Base-by-base conservation (phyloP, 202 grass and related monocot species). In the Alloteropsis angusta region DNA sequence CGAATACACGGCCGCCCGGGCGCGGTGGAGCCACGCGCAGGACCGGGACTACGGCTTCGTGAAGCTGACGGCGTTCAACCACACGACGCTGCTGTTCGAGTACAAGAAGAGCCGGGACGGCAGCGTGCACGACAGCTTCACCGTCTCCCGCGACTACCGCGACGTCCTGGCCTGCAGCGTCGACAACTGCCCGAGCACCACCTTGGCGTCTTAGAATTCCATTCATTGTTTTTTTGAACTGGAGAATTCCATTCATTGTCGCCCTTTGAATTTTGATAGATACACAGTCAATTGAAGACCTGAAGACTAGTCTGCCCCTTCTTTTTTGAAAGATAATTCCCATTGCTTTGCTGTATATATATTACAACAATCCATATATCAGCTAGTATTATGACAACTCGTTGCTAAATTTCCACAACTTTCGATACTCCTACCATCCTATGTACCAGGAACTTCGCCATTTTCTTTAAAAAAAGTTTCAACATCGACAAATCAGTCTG, bases 51-150 rank as follows among this genome's bases (percentile, higher is more conserved):
- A 65, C 43, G 92, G 96, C 43, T 99, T 93, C 75, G 84, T 82
- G 9, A 99, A 95, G 74, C 71, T 99, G 39, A 89, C 92, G 25
- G 92, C 86, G 23, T 93, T 95, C 80, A 98, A 95, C 84, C 89
- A 93, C 73, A 87, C 92, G 30, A 85, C 84, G n/a, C 86, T 98
- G 60, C 74, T 93, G 71, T 67, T 99, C 8, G 96, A 99, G 89
- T 95, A 99, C 79, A 91, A 80, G 66, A 92, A 64, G 92, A 95
- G 92, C 86, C 80, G 96, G 41, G 88, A 95, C 28, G 96, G 88
- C 65, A 55, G 78, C 50, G 90, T 99, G 49, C 82, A 69, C 72
- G 96, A 95, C 83, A 60, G 78, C 77, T 98, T 98, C 80, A 84
- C 85, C 18, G 82, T 94, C 82, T 88, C 87, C 6, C 91, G 87